phyloP scores from a whole-genome alignment of 2,329 filamentous ascomycete species.

The Epichloe gansuensis region DNA sequence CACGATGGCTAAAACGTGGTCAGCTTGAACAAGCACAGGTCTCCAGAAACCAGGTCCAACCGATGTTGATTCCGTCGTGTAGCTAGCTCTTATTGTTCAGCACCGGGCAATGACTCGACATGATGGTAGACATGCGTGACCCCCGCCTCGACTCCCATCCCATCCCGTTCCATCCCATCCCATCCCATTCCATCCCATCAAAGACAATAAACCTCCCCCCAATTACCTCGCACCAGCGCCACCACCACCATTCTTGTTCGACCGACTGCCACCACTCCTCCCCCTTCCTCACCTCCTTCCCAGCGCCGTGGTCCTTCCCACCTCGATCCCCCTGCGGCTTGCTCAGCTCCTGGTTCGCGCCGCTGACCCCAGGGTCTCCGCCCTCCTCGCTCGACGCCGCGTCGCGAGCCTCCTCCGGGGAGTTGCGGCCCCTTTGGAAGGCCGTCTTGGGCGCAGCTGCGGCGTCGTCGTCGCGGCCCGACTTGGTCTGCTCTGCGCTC shows the following conservation, averaged over 20 bases:
- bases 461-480: constrained; percentile 49
- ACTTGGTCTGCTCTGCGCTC: constrained; percentile 55
- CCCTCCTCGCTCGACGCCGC: constrained; percentile 16
- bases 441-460: constrained; percentile 48
- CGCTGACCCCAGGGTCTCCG: constrained; percentile 5
- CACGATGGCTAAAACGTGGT: too few relatives aligned
- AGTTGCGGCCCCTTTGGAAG: constrained; percentile 56
- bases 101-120: too few relatives aligned
- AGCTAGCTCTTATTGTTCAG: too few relatives aligned
- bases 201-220: not conserved
- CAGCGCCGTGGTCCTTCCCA: constrained; percentile 20
- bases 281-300: constrained; percentile 22
- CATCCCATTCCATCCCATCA: not conserved
- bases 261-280: constrained; percentile 20
- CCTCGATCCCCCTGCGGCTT: constrained; percentile 9
- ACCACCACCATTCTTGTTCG: constrained; percentile 18
- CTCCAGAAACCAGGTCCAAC: too few relatives aligned
- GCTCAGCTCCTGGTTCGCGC: constrained; percentile 7
- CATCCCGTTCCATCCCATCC: too few relatives aligned
- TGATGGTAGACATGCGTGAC: too few relatives aligned
- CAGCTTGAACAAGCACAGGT: too few relatives aligned
- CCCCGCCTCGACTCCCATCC: too few relatives aligned
- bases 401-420: constrained; percentile 47
- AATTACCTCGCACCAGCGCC: not conserved
- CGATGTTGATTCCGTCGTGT: too few relatives aligned